A percentile compares a stretch with the other conserved stretches of the same genome.
Conservation (phyloP, 345 rosid genomes). For the Sonneratia caseolaris region DNA sequence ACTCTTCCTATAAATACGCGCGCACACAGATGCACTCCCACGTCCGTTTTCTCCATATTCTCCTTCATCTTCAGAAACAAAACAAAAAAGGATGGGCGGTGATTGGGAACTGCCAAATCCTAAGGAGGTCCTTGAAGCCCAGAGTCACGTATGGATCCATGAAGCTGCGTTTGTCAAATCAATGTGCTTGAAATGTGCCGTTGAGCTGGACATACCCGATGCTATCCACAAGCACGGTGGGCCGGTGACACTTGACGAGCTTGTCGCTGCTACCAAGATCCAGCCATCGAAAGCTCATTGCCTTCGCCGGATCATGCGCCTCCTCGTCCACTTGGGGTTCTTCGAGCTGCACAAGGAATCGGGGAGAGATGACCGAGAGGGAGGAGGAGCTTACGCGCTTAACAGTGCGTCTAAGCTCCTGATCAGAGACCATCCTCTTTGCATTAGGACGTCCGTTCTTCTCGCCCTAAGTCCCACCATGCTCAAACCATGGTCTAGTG, state of each 20-base stretch:
- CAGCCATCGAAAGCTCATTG: conserved; percentile 12
- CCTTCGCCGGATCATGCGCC: conserved; percentile 24
- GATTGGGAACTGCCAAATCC: not conserved
- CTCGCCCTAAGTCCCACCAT: conserved; percentile 5
- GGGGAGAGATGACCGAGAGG: not conserved
- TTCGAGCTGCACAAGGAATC: conserved; percentile 3
- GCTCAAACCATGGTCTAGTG: conserved; percentile 9
- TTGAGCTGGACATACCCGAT: conserved; percentile 32
- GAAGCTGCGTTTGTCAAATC: conserved; percentile 16
- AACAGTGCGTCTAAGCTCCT: conserved; percentile 20
- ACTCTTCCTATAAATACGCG: too few relatives aligned
- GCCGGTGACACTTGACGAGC: conserved; percentile 25
- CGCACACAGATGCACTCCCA: too few relatives aligned
- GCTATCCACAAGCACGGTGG: conserved; percentile 25
- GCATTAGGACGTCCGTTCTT: not conserved
- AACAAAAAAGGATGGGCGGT: too few relatives aligned
- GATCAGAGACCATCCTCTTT: conserved; percentile 5
- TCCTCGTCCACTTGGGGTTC: conserved; percentile 34
- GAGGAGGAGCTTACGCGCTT: conserved; percentile 13
- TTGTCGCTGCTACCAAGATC: conserved; percentile 12
- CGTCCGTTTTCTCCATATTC: too few relatives aligned
- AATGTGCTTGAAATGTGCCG: conserved; percentile 27
- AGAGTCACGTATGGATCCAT: conserved; percentile 21
- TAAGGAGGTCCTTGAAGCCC: conserved; percentile 17
- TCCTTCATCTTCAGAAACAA: too few relatives aligned